A percentile compares a stretch with the other conserved stretches of the same genome.
Conservation (phyloP, 805 yeast species). For the Ogataea paraovalis region DNA sequence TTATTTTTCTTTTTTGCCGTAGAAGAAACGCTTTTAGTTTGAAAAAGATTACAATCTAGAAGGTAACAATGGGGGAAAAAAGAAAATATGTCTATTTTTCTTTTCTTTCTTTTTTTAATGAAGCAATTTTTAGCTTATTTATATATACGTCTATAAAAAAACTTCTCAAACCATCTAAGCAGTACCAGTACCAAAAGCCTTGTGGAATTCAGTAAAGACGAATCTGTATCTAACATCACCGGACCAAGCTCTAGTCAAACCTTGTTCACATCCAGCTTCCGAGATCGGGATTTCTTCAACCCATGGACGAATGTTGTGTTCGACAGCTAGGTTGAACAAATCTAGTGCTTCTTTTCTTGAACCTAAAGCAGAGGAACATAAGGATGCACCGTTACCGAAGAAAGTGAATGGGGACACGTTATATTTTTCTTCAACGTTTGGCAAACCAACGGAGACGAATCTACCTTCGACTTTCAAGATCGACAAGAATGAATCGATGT, state of each 20-base stretch:
- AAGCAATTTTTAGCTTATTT: too few species aligned
- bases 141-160: too few species aligned
- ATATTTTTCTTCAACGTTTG: slow-evolving; percentile 36
- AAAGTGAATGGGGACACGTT: slow-evolving; percentile 49
- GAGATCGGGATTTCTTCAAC: slow-evolving; percentile 46
- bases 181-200: slow-evolving; percentile 36
- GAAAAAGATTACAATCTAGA: too few species aligned
- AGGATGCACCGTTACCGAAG: slow-evolving; percentile 40
- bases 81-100: too few species aligned
- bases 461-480: slow-evolving; percentile 35
- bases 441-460: slow-evolving; percentile 48
- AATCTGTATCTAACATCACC: slow-evolving; percentile 53
- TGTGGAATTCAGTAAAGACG: slow-evolving; percentile 44
- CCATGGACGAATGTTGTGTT: slow-evolving; percentile 46
- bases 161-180: background rate
- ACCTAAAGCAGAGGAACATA: slow-evolving; percentile 46
- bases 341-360: slow-evolving; percentile 44
- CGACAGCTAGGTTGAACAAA: slow-evolving; percentile 43
- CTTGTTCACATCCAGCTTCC: slow-evolving; percentile 38
- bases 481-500: slow-evolving; percentile 33
- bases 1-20: too few species aligned
- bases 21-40: too few species aligned
- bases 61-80: too few species aligned
- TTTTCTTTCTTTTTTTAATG: too few species aligned
- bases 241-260: slow-evolving; percentile 41